Conservation (phyloP, 2,329 filamentous ascomycete species). For the Trichophyton benhamiae region DNA sequence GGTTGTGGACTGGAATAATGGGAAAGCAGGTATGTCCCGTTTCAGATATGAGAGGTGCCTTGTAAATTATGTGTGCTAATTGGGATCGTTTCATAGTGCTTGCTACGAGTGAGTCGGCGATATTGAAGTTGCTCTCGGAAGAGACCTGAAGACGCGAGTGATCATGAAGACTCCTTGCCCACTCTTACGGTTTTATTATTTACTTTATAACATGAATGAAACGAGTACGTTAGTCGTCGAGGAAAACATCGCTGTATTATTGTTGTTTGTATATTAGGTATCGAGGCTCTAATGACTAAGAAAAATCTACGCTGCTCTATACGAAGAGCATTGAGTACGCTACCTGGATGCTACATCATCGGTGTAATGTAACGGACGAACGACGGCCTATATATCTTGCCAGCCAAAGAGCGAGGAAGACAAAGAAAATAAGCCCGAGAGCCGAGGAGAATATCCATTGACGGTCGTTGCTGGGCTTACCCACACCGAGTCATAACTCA, state of each 20-base stretch:
- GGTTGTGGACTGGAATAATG: conserved; percentile 87
- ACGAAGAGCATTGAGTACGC: neutral
- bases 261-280: neutral
- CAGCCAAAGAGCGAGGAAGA: neutral
- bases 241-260: neutral
- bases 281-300: neutral
- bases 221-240: neutral
- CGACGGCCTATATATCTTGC: neutral
- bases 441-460: conserved; percentile 6
- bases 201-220: neutral
- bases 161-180: neutral
- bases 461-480: neutral
- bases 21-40: conserved; percentile 50
- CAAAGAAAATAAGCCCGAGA: conserved; percentile 2
- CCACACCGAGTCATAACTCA: conserved; percentile 8
- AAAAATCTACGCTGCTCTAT: neutral
- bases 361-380: neutral
- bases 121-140: conserved; percentile 52
- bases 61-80: neutral
- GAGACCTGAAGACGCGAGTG: neutral
- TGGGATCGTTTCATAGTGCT: conserved; percentile 34
- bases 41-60: neutral
- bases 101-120: conserved; percentile 76
- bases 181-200: neutral
- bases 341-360: neutral